phyloP scores from a whole-genome alignment of 176 grass and related monocot genomes.

The Eragrostis nindensis region DNA sequence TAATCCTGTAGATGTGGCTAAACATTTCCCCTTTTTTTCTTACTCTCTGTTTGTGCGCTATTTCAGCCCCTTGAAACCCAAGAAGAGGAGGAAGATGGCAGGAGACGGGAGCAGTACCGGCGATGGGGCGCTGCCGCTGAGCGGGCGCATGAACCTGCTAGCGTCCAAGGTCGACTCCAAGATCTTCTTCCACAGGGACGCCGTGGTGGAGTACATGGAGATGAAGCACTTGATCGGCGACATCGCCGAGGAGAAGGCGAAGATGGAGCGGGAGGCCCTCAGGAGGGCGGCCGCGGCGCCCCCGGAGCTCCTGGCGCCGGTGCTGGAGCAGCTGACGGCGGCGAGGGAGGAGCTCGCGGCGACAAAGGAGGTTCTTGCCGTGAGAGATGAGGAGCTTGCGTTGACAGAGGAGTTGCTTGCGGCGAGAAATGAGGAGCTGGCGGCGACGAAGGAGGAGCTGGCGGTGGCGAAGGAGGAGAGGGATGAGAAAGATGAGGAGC shows the following conservation, averaged over 20 bases:
- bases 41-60: not conserved
- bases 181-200: not conserved
- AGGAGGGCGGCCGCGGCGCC: not conserved
- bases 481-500: not conserved
- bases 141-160: constrained; percentile 6
- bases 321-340: not conserved
- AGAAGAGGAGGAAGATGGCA: not conserved
- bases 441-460: not conserved
- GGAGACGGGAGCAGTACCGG: not conserved
- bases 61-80: not conserved
- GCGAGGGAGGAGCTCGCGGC: not conserved
- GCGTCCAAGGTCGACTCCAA: not conserved
- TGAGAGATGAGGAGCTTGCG: too few species aligned
- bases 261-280: not conserved
- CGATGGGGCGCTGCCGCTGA: not conserved
- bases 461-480: not conserved
- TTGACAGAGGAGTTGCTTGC: not conserved
- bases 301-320: not conserved
- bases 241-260: not conserved
- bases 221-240: not conserved
- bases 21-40: not conserved
- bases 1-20: not conserved
- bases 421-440: too few species aligned
- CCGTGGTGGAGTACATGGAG: not conserved
- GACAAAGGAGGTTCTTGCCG: not conserved